A percentile compares a stretch with the other conserved stretches of the same genome.
phyloP scores from a whole-genome alignment of 768 basidiomycete species.

The Psilocybe tampanensis region DNA sequence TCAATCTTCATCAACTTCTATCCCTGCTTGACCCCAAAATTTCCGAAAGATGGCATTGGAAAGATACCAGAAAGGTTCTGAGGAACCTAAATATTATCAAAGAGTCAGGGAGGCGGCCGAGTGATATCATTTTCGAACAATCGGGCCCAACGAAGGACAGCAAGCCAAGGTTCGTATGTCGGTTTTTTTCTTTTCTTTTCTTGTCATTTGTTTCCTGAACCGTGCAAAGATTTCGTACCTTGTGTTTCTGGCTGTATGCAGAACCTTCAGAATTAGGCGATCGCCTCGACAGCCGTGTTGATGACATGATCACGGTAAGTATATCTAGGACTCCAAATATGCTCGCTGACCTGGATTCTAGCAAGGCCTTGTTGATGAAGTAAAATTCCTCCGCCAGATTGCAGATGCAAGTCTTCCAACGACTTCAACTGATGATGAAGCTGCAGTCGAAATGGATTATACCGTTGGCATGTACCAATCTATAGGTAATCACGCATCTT shows the following conservation, averaged over 20 bases:
- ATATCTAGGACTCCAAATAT: neutral
- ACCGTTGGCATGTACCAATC: conserved; percentile 92
- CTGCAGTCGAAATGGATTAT: conserved; percentile 47
- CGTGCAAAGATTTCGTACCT: conserved; percentile 70
- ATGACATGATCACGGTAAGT: conserved; percentile 84
- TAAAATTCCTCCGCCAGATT: conserved; percentile 52
- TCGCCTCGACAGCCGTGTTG: conserved; percentile 79
- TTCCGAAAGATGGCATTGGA: conserved; percentile 94
- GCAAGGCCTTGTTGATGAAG: conserved; percentile 83
- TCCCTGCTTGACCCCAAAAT: conserved; percentile 68
- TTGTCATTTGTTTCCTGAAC: neutral
- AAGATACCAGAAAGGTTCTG: conserved; percentile 87
- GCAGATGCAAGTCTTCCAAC: conserved; percentile 14
- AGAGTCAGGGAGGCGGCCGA: conserved; percentile 64
- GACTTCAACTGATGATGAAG: neutral
- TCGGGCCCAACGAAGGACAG: conserved; percentile 36
- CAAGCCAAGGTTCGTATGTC: conserved; percentile 56
- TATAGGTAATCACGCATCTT: conserved; percentile 59
- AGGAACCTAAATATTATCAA: conserved; percentile 78
- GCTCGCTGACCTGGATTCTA: conserved; percentile 27
- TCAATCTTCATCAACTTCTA: conserved; percentile 70
- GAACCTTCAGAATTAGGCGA: conserved; percentile 60
- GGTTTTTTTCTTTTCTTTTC: neutral
- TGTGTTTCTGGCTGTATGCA: conserved; percentile 92
- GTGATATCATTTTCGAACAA: conserved; percentile 71